Percentiles rank a stretch among this genome's conserved stretches.
phyloP scores from a whole-genome alignment of 2,329 filamentous ascomycete species.

The Fusarium agapanthi region DNA sequence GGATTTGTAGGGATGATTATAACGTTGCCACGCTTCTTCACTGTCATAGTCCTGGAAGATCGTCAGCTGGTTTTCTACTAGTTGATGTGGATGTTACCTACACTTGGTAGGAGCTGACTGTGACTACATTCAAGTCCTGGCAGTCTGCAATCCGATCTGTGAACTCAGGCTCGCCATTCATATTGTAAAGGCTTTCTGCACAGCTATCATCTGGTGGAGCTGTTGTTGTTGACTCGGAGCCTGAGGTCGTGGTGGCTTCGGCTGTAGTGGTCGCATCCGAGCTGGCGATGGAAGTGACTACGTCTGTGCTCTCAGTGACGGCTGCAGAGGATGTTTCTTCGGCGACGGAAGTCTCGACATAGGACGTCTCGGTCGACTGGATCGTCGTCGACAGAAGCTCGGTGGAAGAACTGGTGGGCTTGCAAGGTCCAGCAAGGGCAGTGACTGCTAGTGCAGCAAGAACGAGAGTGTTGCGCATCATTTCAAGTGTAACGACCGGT shows the following conservation, averaged over 20 bases:
- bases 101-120: background rate
- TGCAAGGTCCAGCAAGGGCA: background rate
- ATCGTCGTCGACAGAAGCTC: background rate
- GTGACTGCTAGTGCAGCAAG: background rate
- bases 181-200: accelerated
- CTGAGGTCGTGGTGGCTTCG: background rate
- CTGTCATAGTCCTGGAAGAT: accelerated
- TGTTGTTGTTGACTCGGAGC: background rate
- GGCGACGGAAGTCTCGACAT: background rate
- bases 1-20: background rate
- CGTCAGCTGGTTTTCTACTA: accelerated
- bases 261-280: background rate
- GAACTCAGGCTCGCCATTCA: background rate
- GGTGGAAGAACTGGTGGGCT: background rate
- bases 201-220: background rate
- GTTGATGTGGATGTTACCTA: accelerated
- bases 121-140: background rate
- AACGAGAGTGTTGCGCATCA: background rate
- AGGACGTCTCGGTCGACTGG: background rate
- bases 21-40: accelerated
- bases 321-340: background rate
- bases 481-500: background rate
- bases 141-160: background rate
- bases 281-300: background rate
- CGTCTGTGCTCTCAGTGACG: background rate